Evolutionary conservation across 2,329 filamentous ascomycete species (phyloP), one percentile per base, ranked within the genome.

Genomic region (Leptodontidium sp.): DNA sequence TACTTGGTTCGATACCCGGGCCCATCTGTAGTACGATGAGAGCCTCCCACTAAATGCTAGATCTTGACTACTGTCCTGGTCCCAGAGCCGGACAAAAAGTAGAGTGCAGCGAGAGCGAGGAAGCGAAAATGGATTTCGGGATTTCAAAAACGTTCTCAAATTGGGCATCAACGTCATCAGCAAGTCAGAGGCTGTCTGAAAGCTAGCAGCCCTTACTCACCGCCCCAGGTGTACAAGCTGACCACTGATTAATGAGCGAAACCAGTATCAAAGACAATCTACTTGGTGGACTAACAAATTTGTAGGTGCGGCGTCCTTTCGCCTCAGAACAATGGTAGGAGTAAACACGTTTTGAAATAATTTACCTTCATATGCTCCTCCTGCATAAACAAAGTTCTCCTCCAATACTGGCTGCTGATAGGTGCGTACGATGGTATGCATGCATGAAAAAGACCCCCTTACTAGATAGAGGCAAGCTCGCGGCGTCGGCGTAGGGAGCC

Each of bases 391-490:
- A 58, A n/a, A 21, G 24, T 35, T 32, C 29, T 32, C 29, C 29
- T 24, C 11, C 38, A 45, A 29, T 43, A n/a, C 38, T 58, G 57
- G 53, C 17, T 58, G 17, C n/a, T 40, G 32, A 58, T 58, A n/a
- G 38, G 26, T 55, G 64, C 43, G 50, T 35, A 21, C 21, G 21
- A 21, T 21, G 21, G 21, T 21, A 24, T 40, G n/a, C n/a, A 29
- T 49, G 29, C 50, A 50, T 21, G 40, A 29, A 9, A 47, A 40
- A 21, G 40, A 12, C 24, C 32, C 11, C 17, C 53, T 35, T 38
- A n/a, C 32, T 52, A 21, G 38, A 53, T 65, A n/a, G 24, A 61
- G 66, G 12, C 43, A 65, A 62, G 55, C 7, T 52, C 17, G 21
- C 14, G 38, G 55, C 53, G 21, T 47, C 38, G 7, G 47, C n/a